Base-by-base conservation (phyloP, 2,329 filamentous ascomycete genomes). In the Fusarium foetens region DNA sequence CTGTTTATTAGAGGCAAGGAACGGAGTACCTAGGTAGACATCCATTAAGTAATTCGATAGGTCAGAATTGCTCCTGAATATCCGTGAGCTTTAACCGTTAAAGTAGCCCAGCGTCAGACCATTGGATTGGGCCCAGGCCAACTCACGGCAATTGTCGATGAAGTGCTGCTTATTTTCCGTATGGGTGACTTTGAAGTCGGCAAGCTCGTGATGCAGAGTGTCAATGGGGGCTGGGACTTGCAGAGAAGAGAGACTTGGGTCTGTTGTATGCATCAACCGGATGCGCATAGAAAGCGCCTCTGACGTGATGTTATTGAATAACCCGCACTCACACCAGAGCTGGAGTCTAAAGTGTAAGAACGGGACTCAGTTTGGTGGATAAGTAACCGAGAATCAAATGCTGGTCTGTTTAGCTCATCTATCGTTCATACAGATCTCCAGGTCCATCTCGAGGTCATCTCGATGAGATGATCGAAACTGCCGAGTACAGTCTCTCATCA, bases 211-310 rank as follows among this genome's bases (percentile, higher is more conserved):
- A 74, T 69, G 62, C 48, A 66, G 54, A 53, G 60, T 64, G 43
- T 62, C 58, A 70, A 64, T 49, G 70, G 70, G 63, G 63, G 70
- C 68, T 63, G 66, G 66, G 59, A 42, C 58, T 51, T 45, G 52
- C 58, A 68, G 58, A 68, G 64, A 54, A 36, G 38, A 36, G 23
- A 49, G 48, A 64, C 52, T 35, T 23, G 45, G 39, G 35, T 6
- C 46, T 46, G 58, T 75, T 64, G 64, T 69, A 71, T 76, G 62
- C 62, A 71, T 63, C 65, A 73, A 58, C 58, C 52, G 68, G 69
- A 63, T 66, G 64, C 63, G 71, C 69, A 66, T 58, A 41, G 33
- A 58, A 27, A 58, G 59, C 57, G 70, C 67, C 74, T 71, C 60
- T 73, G 72, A 73, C 74, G 65, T 70, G 58, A 62, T 70, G 52